Percentiles rank a stretch among this genome's conserved stretches.
Conservation (phyloP, 164 flowering plant species). For the Chimonanthus salicifolius region DNA sequence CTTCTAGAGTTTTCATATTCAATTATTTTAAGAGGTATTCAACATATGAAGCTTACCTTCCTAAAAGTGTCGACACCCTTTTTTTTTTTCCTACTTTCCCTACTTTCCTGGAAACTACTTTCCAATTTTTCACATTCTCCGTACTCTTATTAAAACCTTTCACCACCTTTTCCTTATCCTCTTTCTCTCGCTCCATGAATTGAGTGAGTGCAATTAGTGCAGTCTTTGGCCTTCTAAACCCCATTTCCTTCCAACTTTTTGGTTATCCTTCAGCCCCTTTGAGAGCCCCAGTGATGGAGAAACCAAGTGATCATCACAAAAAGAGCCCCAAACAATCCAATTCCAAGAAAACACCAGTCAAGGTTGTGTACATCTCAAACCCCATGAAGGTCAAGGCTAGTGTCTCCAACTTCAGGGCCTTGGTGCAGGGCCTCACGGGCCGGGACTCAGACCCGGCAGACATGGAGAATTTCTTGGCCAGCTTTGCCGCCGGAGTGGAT, state of each 20-base stretch:
- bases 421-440: conserved; percentile 86
- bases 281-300: background rate
- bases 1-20: too few species aligned
- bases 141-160: background rate
- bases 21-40: too few species aligned
- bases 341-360: conserved; percentile 21
- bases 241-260: too few species aligned
- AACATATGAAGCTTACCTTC: too few species aligned
- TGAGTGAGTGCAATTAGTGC: background rate
- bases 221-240: background rate
- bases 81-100: background rate
- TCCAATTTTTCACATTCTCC: background rate
- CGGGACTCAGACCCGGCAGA: conserved; percentile 10
- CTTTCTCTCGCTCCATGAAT: background rate
- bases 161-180: background rate
- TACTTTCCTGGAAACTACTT: background rate
- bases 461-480: conserved; percentile 1
- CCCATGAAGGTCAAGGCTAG: conserved; percentile 78
- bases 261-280: background rate
- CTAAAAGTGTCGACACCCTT: too few species aligned
- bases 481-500: background rate
- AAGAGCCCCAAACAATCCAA: background rate
- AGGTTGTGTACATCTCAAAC: conserved; percentile 75
- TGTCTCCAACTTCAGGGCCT: conserved; percentile 58
- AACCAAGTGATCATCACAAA: background rate